phyloP scores from a whole-genome alignment of 169 alveolate species.

The Plasmodium gonderi region DNA sequence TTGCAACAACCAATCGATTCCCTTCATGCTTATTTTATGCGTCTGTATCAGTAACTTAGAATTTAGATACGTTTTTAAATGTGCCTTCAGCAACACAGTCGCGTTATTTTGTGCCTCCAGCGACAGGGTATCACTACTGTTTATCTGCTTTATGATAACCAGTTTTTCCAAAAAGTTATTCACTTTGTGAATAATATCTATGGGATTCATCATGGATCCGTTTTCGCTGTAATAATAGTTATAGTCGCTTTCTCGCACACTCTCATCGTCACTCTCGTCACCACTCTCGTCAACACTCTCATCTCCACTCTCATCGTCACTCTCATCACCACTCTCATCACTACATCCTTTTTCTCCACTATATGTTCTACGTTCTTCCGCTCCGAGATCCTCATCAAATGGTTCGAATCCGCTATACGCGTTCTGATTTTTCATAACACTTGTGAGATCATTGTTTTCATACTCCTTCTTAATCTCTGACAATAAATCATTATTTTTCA shows the following conservation, averaged over 20 bases:
- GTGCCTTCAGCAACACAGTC: slow-evolving; percentile 93
- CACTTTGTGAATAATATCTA: slow-evolving; percentile 86
- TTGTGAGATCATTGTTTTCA: slow-evolving; percentile 36
- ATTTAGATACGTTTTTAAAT: slow-evolving; percentile 93
- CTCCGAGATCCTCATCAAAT: slow-evolving; percentile 7
- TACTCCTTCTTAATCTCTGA: slow-evolving; percentile 63
- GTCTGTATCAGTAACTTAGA: slow-evolving; percentile 94
- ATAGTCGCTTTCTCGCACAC: neutral
- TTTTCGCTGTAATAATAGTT: slow-evolving; percentile 43
- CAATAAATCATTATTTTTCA: slow-evolving; percentile 12
- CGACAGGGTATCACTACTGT: slow-evolving; percentile 84
- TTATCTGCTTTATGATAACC: slow-evolving; percentile 83
- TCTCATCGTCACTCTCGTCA: neutral
- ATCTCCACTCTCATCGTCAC: neutral
- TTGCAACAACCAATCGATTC: slow-evolving; percentile 98
- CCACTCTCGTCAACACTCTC: neutral
- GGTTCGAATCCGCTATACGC: slow-evolving; percentile 26
- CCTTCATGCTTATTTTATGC: slow-evolving; percentile 94
- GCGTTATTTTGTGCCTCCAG: slow-evolving; percentile 95
- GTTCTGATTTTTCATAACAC: slow-evolving; percentile 8
- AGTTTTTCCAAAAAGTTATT: slow-evolving; percentile 83
- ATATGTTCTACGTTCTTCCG: neutral
- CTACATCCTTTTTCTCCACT: neutral
- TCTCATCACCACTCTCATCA: slow-evolving; percentile 70
- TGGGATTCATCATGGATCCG: slow-evolving; percentile 82